Evolutionary conservation across 2,329 filamentous ascomycete species (phyloP).

Genomic region (Myriosclerotinia scirpicola): DNA sequence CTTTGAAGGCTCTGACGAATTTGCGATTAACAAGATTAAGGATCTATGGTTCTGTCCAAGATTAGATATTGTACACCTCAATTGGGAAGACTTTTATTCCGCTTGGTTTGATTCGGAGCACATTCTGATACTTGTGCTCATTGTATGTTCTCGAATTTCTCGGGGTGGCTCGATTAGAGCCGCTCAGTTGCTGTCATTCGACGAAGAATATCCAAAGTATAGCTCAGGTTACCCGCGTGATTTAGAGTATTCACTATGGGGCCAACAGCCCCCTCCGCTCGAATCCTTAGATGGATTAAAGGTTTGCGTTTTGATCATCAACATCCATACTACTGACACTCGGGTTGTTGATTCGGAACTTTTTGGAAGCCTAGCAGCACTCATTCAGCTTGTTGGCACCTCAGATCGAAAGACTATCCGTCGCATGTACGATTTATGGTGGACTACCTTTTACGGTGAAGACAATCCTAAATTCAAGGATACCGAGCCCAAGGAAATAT

Average conservation of each 20-base stretch:
- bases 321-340: background rate
- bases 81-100: background rate
- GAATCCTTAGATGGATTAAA: background rate
- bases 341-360: background rate
- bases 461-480: background rate
- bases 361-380: background rate
- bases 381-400: background rate
- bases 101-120: background rate
- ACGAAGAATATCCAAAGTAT: background rate
- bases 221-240: background rate
- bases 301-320: background rate
- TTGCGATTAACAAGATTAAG: no score
- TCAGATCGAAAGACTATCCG: background rate
- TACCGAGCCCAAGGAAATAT: background rate
- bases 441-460: background rate
- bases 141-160: background rate
- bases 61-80: background rate
- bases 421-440: slow-evolving; percentile 1
- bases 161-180: background rate
- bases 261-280: background rate
- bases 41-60: background rate
- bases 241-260: background rate
- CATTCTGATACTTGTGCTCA: background rate
- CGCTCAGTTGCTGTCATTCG: rapidly evolving
- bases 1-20: background rate